Evolutionary conservation across 148 eudicot genomes (phyloP).

Genomic region (Fagopyrum tataricum): DNA sequence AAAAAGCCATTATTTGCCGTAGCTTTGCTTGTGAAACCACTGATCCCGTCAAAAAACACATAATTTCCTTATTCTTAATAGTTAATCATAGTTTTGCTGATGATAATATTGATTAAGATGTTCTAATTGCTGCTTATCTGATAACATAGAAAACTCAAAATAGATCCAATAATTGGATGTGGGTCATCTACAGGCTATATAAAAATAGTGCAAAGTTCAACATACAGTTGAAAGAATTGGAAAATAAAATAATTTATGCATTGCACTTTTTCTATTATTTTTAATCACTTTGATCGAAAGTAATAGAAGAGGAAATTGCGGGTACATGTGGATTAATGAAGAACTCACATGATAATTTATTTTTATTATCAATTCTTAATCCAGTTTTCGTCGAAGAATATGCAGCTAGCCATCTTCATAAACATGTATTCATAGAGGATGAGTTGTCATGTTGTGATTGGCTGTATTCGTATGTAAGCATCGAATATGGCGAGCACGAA

Average conservation of each 20-base stretch:
- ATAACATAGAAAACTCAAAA: constrained; percentile 7
- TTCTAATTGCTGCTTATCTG: constrained; percentile 7
- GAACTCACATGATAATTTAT: constrained; percentile 38
- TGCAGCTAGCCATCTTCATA: constrained; percentile 22
- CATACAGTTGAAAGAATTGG: neutral
- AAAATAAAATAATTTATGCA: neutral
- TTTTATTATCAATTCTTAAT: neutral
- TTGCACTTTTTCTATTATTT: constrained; percentile 1
- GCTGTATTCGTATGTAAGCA: constrained; percentile 22
- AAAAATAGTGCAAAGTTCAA: constrained; percentile 8
- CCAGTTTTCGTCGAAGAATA: constrained; percentile 31
- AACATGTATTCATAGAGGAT: constrained; percentile 24
- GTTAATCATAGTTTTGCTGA: constrained; percentile 14
- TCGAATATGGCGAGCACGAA: constrained; percentile 50
- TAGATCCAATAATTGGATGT: constrained; percentile 11
- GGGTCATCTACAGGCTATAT: constrained; percentile 1
- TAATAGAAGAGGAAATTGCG: constrained; percentile 10
- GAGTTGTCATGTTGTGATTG: constrained; percentile 42
- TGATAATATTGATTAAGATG: constrained; percentile 13
- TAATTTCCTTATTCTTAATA: neutral
- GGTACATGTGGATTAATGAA: constrained; percentile 36
- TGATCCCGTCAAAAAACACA: neutral
- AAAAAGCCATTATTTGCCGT: neutral
- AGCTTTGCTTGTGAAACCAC: constrained; percentile 12
- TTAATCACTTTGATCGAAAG: constrained; percentile 5